Evolutionary conservation across 148 eudicot species (phyloP), one percentile per base, ranked within the genome.

Genomic region (Spergularia bocconei): DNA sequence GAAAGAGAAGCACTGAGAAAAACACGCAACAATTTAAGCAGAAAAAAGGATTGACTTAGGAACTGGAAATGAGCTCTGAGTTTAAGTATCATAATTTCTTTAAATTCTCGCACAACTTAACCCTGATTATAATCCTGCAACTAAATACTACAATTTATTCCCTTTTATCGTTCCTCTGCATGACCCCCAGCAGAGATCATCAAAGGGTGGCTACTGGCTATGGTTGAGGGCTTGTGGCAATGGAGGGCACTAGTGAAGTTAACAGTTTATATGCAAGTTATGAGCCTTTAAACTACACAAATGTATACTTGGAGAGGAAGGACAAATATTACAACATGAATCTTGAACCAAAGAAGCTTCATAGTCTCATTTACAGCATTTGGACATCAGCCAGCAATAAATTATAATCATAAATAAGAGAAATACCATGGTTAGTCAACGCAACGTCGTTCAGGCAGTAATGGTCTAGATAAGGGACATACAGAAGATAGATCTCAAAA

Each of bases 381-480:
- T 29, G 16, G 1, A 13, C 16, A 36, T 38, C 19, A 13, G 11
- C 44, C 36, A 63, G 36, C 67, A 63, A 63, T 15, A 63, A 10
- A 63, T 15, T 12, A 16, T 8, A 33, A 48, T 15, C 47, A 33
- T 63, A 59, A 20, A 59, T 62, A 41, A 4, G 36, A 33, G 7
- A 63, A 13, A 63, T 15, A 19, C 19, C 19, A 48, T 5, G 64
- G 13, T 61, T 61, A 23, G 15, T 61, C 15, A 11, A 61, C 13
- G 48, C 14, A 44, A 29, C 33, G 14, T 38, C 8, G 20, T 4
- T 13, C 0, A 7, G 20, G 54, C 2, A 71, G 29, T 53, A 21
- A 20, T 71, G 55, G 54, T 61, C 25, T 20, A 67, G 80, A 72
- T 65, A 79, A 16, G 63, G 55, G 63, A 79, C 36, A 29, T 29